Evolutionary conservation across 2,329 filamentous ascomycete genomes (phyloP).

Genomic region (Reticulascus tulasneorum): DNA sequence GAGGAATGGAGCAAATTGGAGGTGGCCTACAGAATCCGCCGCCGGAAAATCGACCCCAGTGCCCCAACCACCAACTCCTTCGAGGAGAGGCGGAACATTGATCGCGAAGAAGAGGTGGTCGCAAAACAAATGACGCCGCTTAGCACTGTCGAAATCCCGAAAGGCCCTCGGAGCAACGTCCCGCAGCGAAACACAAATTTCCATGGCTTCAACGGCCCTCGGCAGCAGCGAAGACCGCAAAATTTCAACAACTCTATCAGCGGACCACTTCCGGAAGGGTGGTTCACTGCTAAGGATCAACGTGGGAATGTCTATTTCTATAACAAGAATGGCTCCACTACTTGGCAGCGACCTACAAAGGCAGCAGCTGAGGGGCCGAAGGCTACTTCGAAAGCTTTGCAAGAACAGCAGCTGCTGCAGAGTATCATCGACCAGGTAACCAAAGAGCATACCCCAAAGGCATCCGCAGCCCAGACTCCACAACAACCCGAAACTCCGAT

Average conservation of each 20-base stretch:
- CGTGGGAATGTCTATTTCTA: constrained; percentile 83
- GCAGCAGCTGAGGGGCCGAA: constrained; percentile 64
- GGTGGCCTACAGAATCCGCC: constrained; percentile 86
- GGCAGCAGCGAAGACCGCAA: constrained; percentile 47
- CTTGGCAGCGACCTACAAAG: constrained; percentile 74
- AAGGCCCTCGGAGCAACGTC: constrained; percentile 57
- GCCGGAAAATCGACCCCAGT: constrained; percentile 78
- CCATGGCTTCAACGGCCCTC: constrained; percentile 36
- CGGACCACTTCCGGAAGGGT: constrained; percentile 70
- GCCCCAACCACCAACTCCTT: constrained; percentile 50
- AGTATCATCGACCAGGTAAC: constrained; percentile 84
- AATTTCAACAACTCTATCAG: constrained; percentile 41
- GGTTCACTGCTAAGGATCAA: constrained; percentile 72
- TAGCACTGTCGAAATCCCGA: constrained; percentile 49
- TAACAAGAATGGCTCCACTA: constrained; percentile 69
- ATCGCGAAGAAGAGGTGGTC: constrained; percentile 34
- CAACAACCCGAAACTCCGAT: constrained; percentile 52
- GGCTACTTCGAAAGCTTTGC: constrained; percentile 57
- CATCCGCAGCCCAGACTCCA: constrained; percentile 59
- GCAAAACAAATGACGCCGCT: constrained; percentile 36
- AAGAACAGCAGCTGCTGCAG: constrained; percentile 71
- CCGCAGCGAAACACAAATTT: constrained; percentile 50
- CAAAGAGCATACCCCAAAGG: constrained; percentile 57
- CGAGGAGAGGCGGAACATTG: constrained; percentile 56
- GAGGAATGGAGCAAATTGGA: constrained; percentile 87